Base-by-base conservation (phyloP, 805 yeast genomes). In the Nakazawaea siamensis region DNA sequence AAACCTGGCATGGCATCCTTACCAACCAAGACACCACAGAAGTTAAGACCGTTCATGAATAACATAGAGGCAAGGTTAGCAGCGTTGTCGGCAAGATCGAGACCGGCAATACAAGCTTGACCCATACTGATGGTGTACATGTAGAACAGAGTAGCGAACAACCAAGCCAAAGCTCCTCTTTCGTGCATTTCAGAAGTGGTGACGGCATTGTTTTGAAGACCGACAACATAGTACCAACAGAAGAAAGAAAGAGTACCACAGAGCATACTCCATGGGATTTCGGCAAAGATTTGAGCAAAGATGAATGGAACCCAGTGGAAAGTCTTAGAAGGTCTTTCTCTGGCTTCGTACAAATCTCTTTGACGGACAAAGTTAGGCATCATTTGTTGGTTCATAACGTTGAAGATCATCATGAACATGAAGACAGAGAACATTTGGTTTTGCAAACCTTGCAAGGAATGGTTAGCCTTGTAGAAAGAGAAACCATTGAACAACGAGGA, bases 401-500 rank as follows among this genome's bases (percentile, higher is more conserved):
- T 66, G 57, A 75, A 65, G 33, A 70, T 60, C 46, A 73, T 65
- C 27, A 73, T 51, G 48, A 76, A 69, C 85, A 81, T 78, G 61
- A 83, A 83, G 29, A 80, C 51, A 2, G 87, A 65, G 47, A 80
- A 73, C 86, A 82, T 76, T 61, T 80, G 92, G 57, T 84, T 83
- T 55, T 86, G 95, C 48, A 84, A 54, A 51, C 84, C 78, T 57
- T 74, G 85, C 30, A 66, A 51, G 11, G 85, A 68, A 17, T 66
- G 66, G 37, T 65, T 62, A 24, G 86, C 81, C 41, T 76, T 77
- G 57, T 70, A 78, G 57, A 77, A 77, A 5, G 84, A 70, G 50
- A 79, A 75, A 43, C 85, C 85, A 46, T 76, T 76, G 60, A 78
- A 76, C 32, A 80, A 50, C 15, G 78, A 62, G 40, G 81, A 58